Conservation (phyloP, 257 asterid genomes). For the Thymus quinquecostatus region DNA sequence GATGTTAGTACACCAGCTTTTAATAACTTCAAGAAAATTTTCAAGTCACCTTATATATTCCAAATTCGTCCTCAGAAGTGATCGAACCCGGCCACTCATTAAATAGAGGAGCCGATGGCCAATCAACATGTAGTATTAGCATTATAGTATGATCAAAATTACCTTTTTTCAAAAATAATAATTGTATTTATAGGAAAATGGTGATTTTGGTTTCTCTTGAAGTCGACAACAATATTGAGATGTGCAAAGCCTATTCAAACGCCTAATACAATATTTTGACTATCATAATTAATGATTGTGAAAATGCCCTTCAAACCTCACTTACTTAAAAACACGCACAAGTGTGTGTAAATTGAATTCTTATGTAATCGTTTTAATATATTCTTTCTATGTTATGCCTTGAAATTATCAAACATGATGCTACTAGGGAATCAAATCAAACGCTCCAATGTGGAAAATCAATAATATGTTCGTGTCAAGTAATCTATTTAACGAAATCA, state of each 20-base stretch:
- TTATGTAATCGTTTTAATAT: neutral
- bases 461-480: neutral
- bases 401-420: slow-evolving; percentile 17
- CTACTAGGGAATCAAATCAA: slow-evolving; percentile 21
- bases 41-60: too few relatives aligned
- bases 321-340: neutral
- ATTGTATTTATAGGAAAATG: slow-evolving; percentile 44
- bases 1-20: too few relatives aligned
- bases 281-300: neutral
- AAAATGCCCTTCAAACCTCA: slow-evolving; percentile 14
- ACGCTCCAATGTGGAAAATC: slow-evolving; percentile 2
- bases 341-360: neutral
- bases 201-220: slow-evolving; percentile 36
- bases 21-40: too few relatives aligned
- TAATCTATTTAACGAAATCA: too few relatives aligned
- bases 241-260: slow-evolving; percentile 37
- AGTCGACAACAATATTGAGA: slow-evolving; percentile 60
- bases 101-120: too few relatives aligned
- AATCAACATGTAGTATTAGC: slow-evolving; percentile 6
- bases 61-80: too few relatives aligned
- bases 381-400: slow-evolving; percentile 27
- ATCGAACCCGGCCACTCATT: too few relatives aligned
- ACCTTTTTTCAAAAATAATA: neutral
- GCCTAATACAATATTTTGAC: slow-evolving; percentile 16
- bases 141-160: slow-evolving; percentile 18